Evolutionary conservation across 2,329 filamentous ascomycete species (phyloP).

Genomic region (Diplocarpon mali): DNA sequence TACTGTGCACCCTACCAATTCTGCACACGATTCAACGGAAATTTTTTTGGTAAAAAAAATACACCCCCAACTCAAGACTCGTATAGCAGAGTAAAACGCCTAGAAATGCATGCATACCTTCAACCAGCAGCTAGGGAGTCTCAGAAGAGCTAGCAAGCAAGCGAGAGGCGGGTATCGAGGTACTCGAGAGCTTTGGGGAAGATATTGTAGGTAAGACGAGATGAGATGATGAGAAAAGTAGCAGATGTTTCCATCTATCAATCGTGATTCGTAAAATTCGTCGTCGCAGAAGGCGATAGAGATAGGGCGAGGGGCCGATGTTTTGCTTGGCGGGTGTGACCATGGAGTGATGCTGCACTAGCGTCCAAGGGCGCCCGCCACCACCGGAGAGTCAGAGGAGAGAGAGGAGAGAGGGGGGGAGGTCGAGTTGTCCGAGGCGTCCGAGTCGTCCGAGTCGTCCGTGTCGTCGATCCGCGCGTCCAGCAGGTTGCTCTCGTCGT

Average conservation of each 20-base stretch:
- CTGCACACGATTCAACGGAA: not conserved
- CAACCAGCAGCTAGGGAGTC: not conserved
- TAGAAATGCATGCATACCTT: slow-evolving; percentile 1
- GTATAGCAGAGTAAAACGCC: slow-evolving; percentile 1
- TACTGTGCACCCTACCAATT: slow-evolving; percentile 1
- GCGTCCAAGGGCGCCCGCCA: slow-evolving; percentile 21
- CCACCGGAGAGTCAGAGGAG: slow-evolving; percentile 8
- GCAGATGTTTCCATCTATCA: not conserved
- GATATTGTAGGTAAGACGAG: not conserved
- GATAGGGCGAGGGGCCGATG: not conserved
- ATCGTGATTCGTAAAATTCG: slow-evolving; percentile 18
- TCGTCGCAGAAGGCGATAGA: slow-evolving; percentile 10
- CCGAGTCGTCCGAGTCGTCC: slow-evolving; percentile 17
- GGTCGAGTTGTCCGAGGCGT: slow-evolving; percentile 14
- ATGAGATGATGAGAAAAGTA: not conserved
- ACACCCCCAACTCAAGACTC: slow-evolving; percentile 1
- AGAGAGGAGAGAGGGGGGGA: not conserved
- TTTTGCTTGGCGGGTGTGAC: slow-evolving; percentile 8
- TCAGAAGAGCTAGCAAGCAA: too few relatives aligned
- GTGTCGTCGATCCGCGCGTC: slow-evolving; percentile 1
- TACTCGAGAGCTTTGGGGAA: too few relatives aligned
- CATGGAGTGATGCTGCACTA: slow-evolving; percentile 27
- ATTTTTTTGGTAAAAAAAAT: not conserved
- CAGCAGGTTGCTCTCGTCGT: slow-evolving; percentile 6
- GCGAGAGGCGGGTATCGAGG: too few relatives aligned